Evolutionary conservation across 805 yeast genomes (phyloP).

Genomic region (Lipomyces spencermartinsiae): DNA sequence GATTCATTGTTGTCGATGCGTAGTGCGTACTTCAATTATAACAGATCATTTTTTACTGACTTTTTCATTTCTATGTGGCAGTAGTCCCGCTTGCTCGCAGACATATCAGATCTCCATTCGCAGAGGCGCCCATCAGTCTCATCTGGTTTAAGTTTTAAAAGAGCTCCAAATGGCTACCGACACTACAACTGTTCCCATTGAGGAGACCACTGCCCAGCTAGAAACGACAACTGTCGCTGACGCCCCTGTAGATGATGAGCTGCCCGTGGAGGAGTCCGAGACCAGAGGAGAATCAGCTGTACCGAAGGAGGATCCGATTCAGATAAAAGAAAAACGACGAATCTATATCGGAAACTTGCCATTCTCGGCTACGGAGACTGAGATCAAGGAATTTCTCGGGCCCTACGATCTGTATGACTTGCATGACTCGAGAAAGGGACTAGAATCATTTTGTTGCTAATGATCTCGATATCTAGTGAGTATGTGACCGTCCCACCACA

Average conservation of each 20-base stretch:
- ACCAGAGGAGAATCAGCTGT: slow-evolving; percentile 7
- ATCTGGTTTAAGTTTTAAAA: background rate
- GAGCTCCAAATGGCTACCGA: slow-evolving; percentile 16
- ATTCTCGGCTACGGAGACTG: slow-evolving; percentile 59
- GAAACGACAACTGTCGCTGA: slow-evolving; percentile 25
- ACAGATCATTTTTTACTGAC: background rate
- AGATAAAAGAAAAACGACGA: slow-evolving; percentile 45
- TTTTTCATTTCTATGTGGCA: background rate
- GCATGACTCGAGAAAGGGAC: background rate
- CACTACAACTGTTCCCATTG: slow-evolving; percentile 19
- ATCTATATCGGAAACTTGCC: slow-evolving; percentile 63
- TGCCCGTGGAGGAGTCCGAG: background rate
- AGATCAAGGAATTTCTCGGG: slow-evolving; percentile 54
- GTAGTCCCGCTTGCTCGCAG: slow-evolving; percentile 1
- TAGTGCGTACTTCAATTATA: background rate
- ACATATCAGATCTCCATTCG: background rate
- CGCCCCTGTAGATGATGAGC: slow-evolving; percentile 25
- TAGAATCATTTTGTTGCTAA: background rate
- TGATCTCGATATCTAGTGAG: slow-evolving; percentile 21
- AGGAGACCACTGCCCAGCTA: slow-evolving; percentile 12
- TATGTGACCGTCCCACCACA: slow-evolving; percentile 20
- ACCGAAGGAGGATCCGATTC: slow-evolving; percentile 27
- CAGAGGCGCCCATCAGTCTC: background rate
- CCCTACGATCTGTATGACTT: slow-evolving; percentile 56
- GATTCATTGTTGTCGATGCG: background rate